Percentiles rank a stretch among this genome's conserved stretches.
These are phyloP conservation scores for Suillus weaverae DNA, from an alignment of 768 basidiomycete genomes.

Conservation along the genomic window DNA sequence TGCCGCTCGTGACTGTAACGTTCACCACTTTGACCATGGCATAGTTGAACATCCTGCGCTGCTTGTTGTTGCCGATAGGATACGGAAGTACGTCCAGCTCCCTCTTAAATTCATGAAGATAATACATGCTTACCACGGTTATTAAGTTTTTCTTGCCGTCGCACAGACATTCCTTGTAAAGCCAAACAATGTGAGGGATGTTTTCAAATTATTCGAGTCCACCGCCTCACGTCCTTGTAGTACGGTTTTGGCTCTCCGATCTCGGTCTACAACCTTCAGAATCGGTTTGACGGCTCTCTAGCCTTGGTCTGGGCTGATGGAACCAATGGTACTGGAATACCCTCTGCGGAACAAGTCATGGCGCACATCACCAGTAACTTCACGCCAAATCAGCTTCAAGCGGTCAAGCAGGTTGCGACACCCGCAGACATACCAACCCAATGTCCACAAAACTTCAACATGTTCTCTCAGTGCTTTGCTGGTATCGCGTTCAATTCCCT, in stretches of 20 bases:
- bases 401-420: slow-evolving; percentile 49
- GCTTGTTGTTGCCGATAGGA: slow-evolving; percentile 61
- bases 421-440: slow-evolving; percentile 49
- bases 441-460: slow-evolving; percentile 76
- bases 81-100: slow-evolving; percentile 42
- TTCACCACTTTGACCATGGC: slow-evolving; percentile 1
- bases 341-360: slow-evolving; percentile 62
- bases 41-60: slow-evolving; percentile 60
- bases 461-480: slow-evolving; percentile 68
- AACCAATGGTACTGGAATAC: slow-evolving; percentile 54
- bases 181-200: slow-evolving; percentile 53
- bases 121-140: neutral
- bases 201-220: neutral
- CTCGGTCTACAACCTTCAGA: slow-evolving; percentile 46
- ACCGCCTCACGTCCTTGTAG: slow-evolving; percentile 32
- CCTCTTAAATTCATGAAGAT: neutral
- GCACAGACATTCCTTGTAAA: slow-evolving; percentile 61
- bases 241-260: slow-evolving; percentile 62
- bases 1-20: neutral
- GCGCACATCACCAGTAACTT: slow-evolving; percentile 55
- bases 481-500: slow-evolving; percentile 63
- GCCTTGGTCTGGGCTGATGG: slow-evolving; percentile 68
- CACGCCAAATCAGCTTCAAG: slow-evolving; percentile 42
- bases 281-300: slow-evolving; percentile 53
- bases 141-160: slow-evolving; percentile 54